phyloP scores from a whole-genome alignment of 352 stramenopile species.

The Phytophthora megakarya region DNA sequence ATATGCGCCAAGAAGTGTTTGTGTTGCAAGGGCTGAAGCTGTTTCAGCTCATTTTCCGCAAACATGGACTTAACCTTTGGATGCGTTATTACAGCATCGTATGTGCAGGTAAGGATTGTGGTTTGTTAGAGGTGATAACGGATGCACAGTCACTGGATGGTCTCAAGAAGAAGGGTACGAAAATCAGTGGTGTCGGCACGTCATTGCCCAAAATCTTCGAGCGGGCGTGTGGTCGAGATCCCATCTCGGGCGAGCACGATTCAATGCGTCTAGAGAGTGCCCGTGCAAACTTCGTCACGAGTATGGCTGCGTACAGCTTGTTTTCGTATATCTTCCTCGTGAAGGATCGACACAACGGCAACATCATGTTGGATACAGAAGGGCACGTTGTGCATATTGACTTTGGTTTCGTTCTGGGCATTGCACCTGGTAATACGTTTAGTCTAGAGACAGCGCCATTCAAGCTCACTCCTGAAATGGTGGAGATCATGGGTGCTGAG shows the following conservation, averaged over 20 bases:
- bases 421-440: constrained; percentile 96
- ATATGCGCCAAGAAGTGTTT: constrained; percentile 97
- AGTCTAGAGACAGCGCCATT: constrained; percentile 97
- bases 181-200: constrained; percentile 27
- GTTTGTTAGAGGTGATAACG: constrained; percentile 94
- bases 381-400: constrained; percentile 98
- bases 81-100: constrained; percentile 96
- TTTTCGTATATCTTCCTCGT: constrained; percentile 97
- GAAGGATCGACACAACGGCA: constrained; percentile 98
- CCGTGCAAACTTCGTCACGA: constrained; percentile 94
- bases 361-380: constrained; percentile 96
- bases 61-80: constrained; percentile 89
- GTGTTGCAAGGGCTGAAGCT: constrained; percentile 94
- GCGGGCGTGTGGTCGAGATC: constrained; percentile 49
- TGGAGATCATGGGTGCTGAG: constrained; percentile 90
- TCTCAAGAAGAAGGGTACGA: constrained; percentile 91
- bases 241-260: constrained; percentile 45
- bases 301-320: constrained; percentile 95
- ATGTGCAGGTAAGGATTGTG: constrained; percentile 90
- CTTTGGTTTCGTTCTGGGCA: constrained; percentile 98
- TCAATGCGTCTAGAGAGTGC: constrained; percentile 62
- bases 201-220: constrained; percentile 60
- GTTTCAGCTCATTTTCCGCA: constrained; percentile 93
- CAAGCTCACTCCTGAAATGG: constrained; percentile 98
- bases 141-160: constrained; percentile 96